Evolutionary conservation across 768 basidiomycete genomes (phyloP).

Genomic region (Tubosaeta sp.): DNA sequence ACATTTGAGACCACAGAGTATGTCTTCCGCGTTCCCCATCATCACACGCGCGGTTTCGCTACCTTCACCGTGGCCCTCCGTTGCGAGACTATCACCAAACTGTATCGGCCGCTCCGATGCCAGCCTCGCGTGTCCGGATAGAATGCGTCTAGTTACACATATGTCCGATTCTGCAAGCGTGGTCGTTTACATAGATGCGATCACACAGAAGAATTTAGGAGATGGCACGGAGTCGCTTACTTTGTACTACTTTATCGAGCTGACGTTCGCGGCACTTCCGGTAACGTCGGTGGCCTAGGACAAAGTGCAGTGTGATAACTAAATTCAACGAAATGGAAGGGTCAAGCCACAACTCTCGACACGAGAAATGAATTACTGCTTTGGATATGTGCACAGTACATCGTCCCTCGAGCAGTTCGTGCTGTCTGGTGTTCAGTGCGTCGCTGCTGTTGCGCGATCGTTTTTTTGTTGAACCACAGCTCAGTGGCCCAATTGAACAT

Average conservation of each 20-base stretch:
- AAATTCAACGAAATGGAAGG: neutral
- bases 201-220: constrained; percentile 28
- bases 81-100: no score
- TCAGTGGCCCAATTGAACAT: neutral
- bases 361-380: neutral
- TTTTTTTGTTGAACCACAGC: constrained; percentile 12
- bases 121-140: no score
- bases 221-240: constrained; percentile 33
- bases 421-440: neutral
- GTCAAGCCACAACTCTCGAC: neutral
- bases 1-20: no score
- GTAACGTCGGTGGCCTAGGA: constrained; percentile 38
- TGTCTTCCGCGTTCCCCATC: no score
- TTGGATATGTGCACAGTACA: neutral
- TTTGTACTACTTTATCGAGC: constrained; percentile 63
- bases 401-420: neutral
- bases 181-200: constrained; percentile 74
- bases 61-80: no score
- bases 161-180: constrained; percentile 80
- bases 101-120: no score
- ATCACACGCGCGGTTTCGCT: no score
- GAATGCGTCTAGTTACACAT: constrained; percentile 88
- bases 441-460: constrained; percentile 11
- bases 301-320: neutral
- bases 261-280: constrained; percentile 61